Evolutionary conservation across 768 basidiomycete genomes (phyloP), one percentile per base, ranked within the genome.

Genomic region (Myochromella boudieri): DNA sequence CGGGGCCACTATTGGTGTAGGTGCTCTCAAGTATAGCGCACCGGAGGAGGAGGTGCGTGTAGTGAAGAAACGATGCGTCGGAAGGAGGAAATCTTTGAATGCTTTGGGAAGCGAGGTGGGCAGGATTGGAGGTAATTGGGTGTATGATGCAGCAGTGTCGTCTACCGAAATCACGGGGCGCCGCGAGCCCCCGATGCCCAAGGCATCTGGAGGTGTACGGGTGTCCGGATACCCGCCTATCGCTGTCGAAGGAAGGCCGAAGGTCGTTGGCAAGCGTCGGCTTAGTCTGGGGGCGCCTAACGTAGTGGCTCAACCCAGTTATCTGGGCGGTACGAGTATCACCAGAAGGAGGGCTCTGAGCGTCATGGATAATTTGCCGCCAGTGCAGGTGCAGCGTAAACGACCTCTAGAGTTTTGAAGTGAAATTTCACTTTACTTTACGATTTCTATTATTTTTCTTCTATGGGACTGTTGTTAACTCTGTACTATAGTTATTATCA

Each of bases 21-120:
- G n/a, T n/a, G n/a, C n/a, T 45, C 55, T 6, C 41, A 51, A 3
- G 44, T 37, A 40, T 45, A 38, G 14, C 49, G 59, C 22, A 18
- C 29, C 31, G 12, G 40, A 41, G 20, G 62, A 58, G 25, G 60
- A 65, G n/a, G 42, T 58, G 21, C 68, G 74, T 40, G 75, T 64
- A 2, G 52, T 80, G 57, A 82, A 82, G 68, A 81, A 79, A 55
- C 69, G 80, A 28, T 82, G 80, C 38, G 67, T 81, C 8, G 75
- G 77, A 6, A 62, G 78, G 44, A 68, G 77, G 42, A 77, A 72
- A 57, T 79, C 77, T 8, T 43, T 70, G 47, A 65, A 56, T 24
- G 72, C 67, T 9, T 60, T 62, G 3, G 29, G 66, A 44, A 61
- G 61, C 38, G 56, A 50, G 6, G 49, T 28, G 17, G 56, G 52